Percentiles rank a stretch among this genome's conserved stretches.
Evolutionary conservation across 495 filamentous ascomycete species (phyloP).

Genomic region (Aspergillus leporis): DNA sequence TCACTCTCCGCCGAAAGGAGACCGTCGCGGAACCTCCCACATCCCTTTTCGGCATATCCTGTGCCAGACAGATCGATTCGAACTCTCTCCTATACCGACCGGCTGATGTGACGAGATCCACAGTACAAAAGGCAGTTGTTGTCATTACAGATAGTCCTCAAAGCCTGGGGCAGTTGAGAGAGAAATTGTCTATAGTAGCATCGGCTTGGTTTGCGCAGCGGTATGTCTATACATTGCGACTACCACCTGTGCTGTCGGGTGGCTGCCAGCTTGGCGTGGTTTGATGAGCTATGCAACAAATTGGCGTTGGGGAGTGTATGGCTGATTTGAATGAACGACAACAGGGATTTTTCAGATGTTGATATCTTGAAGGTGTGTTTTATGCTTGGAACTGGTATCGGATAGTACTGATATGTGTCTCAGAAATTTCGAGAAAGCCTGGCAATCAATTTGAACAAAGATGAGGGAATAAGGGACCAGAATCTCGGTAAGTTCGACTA

Average conservation of each 20-base stretch:
- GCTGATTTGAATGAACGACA: conserved; percentile 19
- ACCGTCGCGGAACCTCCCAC: conserved; percentile 61
- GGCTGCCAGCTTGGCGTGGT: neutral
- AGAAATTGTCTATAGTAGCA: conserved; percentile 85
- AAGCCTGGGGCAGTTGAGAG: conserved; percentile 74
- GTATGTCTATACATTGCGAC: conserved; percentile 52
- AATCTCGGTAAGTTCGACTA: conserved; percentile 66
- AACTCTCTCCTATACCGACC: conserved; percentile 72
- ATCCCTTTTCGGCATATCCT: conserved; percentile 94
- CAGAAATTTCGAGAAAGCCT: conserved; percentile 91
- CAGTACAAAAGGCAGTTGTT: conserved; percentile 98
- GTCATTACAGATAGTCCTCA: conserved; percentile 90
- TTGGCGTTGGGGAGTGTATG: conserved; percentile 3
- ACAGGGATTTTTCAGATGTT: conserved; percentile 68
- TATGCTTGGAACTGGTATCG: conserved; percentile 7
- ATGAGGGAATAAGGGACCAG: conserved; percentile 75
- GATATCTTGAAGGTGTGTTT: conserved; percentile 67
- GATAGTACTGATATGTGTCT: conserved; percentile 25
- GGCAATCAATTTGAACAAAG: conserved; percentile 61
- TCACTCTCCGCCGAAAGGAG: conserved; percentile 78
- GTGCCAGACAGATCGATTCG: conserved; percentile 86
- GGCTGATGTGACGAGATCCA: conserved; percentile 88
- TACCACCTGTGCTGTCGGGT: neutral
- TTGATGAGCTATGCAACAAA: neutral
- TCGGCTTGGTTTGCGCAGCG: conserved; percentile 95